These are phyloP conservation scores for Syzygium jambos DNA, from an alignment of 345 rosid species.

Conservation along the genomic window DNA sequence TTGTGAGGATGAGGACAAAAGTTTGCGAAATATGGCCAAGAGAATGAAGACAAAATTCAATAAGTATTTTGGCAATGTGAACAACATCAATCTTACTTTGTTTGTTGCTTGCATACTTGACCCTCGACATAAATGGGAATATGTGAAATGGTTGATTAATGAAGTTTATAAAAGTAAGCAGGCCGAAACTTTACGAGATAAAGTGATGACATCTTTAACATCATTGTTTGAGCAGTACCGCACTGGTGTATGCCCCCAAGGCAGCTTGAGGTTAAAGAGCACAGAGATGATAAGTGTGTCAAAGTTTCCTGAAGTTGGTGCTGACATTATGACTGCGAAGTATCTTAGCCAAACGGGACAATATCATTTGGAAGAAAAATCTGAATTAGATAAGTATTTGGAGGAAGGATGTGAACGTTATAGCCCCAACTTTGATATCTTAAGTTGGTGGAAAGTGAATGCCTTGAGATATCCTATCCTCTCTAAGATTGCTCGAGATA, in stretches of 20 bases:
- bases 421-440: neutral
- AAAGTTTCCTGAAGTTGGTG: neutral
- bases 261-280: neutral
- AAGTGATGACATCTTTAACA: neutral
- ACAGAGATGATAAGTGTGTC: neutral
- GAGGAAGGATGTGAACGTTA: neutral
- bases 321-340: neutral
- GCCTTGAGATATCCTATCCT: neutral
- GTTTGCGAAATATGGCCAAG: neutral
- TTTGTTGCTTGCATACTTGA: constrained; percentile 2
- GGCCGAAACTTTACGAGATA: neutral
- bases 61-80: constrained; percentile 2
- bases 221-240: neutral
- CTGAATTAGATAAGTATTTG: neutral
- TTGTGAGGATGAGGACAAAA: neutral
- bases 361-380: neutral
- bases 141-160: neutral
- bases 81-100: neutral
- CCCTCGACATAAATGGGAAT: neutral
- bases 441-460: constrained; percentile 1
- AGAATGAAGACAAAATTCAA: neutral
- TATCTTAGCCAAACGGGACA: neutral
- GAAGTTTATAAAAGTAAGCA: neutral
- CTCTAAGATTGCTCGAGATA: neutral
- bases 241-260: neutral